Percentiles rank a stretch among this genome's conserved stretches.
These are phyloP conservation scores for Sclerotinia glacialis DNA, from an alignment of 2,329 filamentous ascomycete genomes.

Conservation along the genomic window DNA sequence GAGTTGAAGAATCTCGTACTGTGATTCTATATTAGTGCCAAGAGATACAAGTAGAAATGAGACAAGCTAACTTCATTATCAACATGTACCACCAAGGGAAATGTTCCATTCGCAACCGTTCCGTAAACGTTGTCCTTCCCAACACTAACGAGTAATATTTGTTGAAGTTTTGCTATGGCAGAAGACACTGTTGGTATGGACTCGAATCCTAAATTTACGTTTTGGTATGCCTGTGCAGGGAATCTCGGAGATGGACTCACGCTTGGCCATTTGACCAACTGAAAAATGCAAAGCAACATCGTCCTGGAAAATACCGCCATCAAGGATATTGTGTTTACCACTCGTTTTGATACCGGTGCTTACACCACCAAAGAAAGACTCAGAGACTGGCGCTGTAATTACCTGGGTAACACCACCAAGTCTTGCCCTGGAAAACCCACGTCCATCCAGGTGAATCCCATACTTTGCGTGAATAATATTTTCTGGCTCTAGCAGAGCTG, in stretches of 20 bases:
- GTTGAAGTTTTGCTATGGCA: slow-evolving; percentile 40
- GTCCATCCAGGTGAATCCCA: slow-evolving; percentile 44
- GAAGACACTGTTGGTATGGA: slow-evolving; percentile 38
- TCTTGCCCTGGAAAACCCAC: slow-evolving; percentile 43
- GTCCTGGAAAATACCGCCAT: slow-evolving; percentile 45
- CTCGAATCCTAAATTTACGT: slow-evolving; percentile 28
- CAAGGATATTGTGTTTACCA: slow-evolving; percentile 39
- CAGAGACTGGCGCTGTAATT: slow-evolving; percentile 42
- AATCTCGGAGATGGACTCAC: slow-evolving; percentile 28
- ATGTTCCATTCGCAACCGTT: slow-evolving; percentile 40
- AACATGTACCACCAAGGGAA: slow-evolving; percentile 45
- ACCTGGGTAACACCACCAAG: slow-evolving; percentile 47
- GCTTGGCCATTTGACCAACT: slow-evolving; percentile 42
- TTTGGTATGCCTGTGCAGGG: background rate
- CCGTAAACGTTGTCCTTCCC: slow-evolving; percentile 43
- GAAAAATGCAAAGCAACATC: slow-evolving; percentile 46
- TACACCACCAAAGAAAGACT: slow-evolving; percentile 43
- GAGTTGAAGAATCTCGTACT: slow-evolving; percentile 45
- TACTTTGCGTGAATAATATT: slow-evolving; percentile 44
- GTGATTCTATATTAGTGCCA: slow-evolving; percentile 4
- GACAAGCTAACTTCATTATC: slow-evolving; percentile 40
- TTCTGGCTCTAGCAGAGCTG: slow-evolving; percentile 34
- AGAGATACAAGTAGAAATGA: background rate
- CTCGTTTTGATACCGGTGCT: slow-evolving; percentile 45
- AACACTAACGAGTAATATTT: slow-evolving; percentile 40